These are phyloP conservation scores for Botrytis porri DNA, from an alignment of 2,329 filamentous ascomycete genomes.

Conservation along the genomic window DNA sequence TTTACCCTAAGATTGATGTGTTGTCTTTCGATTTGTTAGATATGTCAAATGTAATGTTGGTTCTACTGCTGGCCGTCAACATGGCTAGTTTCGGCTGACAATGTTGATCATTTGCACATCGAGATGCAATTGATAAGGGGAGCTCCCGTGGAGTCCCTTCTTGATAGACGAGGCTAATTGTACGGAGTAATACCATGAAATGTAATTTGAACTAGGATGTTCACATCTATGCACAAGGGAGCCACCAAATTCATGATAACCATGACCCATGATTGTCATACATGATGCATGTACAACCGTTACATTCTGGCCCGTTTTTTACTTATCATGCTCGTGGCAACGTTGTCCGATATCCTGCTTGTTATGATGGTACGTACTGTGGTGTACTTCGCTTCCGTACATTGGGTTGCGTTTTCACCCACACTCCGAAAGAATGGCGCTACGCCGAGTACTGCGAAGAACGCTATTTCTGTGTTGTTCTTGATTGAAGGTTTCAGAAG, in stretches of 20 bases:
- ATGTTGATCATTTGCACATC: slow-evolving; percentile 4
- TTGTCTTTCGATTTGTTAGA: slow-evolving; percentile 1
- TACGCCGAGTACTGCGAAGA: slow-evolving; percentile 7
- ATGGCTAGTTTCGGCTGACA: neutral
- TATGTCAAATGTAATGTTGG: slow-evolving; percentile 14
- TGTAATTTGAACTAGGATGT: neutral
- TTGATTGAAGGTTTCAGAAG: slow-evolving; percentile 18
- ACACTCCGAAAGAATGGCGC: neutral
- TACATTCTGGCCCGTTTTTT: slow-evolving; percentile 9
- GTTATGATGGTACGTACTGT: neutral
- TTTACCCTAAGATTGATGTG: slow-evolving; percentile 3
- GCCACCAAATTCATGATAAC: slow-evolving; percentile 4
- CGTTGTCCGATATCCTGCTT: slow-evolving; percentile 9
- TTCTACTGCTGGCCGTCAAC: neutral
- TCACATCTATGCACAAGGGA: neutral
- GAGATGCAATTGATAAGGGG: neutral
- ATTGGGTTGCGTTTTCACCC: slow-evolving; percentile 6
- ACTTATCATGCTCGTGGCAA: slow-evolving; percentile 18
- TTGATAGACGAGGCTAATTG: slow-evolving; percentile 6
- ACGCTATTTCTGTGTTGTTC: neutral
- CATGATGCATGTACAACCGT: slow-evolving; percentile 12
- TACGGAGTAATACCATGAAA: neutral
- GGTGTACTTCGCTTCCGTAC: neutral
- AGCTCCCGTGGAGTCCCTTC: neutral
- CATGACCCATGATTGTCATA: slow-evolving; percentile 1